These are phyloP conservation scores for Backusella psychrophila DNA, from an alignment of 192 early-diverging fungal genomes.

Conservation along the genomic window DNA sequence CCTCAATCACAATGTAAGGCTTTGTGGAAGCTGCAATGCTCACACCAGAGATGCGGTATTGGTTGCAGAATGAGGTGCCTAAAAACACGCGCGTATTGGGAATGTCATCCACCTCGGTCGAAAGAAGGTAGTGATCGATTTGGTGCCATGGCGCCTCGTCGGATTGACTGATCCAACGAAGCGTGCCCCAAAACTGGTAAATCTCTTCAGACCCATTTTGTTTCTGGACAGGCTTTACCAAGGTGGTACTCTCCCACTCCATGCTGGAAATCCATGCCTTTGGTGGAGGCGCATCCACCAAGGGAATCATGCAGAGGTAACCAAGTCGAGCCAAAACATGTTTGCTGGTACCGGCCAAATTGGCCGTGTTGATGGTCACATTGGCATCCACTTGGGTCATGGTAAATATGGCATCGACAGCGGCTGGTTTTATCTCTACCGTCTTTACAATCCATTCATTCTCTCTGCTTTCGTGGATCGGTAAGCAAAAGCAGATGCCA, in stretches of 20 bases:
- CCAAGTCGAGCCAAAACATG: background rate
- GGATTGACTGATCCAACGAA: background rate
- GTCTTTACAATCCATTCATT: background rate
- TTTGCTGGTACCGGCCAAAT: background rate
- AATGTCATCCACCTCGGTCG: background rate
- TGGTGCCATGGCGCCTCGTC: background rate
- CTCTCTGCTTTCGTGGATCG: background rate
- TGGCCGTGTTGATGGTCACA: background rate
- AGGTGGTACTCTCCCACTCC: background rate
- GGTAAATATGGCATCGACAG: background rate
- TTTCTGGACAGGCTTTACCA: background rate
- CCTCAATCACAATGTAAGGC: background rate
- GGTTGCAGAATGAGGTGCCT: slow-evolving; percentile 3
- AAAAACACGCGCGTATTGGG: background rate
- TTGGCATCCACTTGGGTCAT: background rate
- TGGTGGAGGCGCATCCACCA: too few species aligned
- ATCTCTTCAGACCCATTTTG: background rate
- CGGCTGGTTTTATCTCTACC: background rate
- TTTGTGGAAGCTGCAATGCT: background rate
- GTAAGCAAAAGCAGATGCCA: background rate
- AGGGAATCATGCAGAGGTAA: background rate
- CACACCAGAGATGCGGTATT: background rate
- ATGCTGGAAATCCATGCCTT: background rate
- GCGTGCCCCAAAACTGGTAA: background rate
- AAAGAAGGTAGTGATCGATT: background rate